phyloP scores from a whole-genome alignment of 805 yeast genomes.

The Candida nitratophila region DNA sequence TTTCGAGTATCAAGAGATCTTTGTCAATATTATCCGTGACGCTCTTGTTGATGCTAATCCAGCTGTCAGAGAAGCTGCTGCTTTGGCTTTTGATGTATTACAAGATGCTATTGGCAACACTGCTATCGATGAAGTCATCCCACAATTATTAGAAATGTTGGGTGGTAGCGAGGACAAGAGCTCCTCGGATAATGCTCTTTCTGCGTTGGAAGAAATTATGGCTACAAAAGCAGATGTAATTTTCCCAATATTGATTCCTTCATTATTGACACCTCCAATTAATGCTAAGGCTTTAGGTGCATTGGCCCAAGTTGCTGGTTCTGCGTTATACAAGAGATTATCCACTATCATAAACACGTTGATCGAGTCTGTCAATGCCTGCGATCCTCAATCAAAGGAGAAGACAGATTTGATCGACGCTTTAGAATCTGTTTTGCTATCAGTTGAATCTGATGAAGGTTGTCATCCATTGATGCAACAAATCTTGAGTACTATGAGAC shows the following conservation, averaged over 20 bases:
- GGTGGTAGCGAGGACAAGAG: conserved; percentile 36
- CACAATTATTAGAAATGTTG: conserved; percentile 68
- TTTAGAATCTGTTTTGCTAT: conserved; percentile 60
- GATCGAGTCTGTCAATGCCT: conserved; percentile 47
- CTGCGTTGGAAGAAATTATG: conserved; percentile 89
- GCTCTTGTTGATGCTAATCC: conserved; percentile 72
- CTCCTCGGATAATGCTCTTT: conserved; percentile 65
- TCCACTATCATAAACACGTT: conserved; percentile 68
- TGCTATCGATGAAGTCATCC: conserved; percentile 85
- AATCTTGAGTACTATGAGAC: conserved; percentile 65
- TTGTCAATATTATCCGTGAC: conserved; percentile 69
- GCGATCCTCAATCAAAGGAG: conserved; percentile 28
- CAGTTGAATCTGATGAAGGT: conserved; percentile 73
- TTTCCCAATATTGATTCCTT: conserved; percentile 89
- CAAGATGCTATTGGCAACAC: conserved; percentile 76
- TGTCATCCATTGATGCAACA: conserved; percentile 81
- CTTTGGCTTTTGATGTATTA: conserved; percentile 80
- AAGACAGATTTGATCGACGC: conserved; percentile 39
- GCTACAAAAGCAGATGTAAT: conserved; percentile 82
- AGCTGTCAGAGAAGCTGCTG: conserved; percentile 84
- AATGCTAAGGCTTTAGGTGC: conserved; percentile 87
- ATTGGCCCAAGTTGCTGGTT: conserved; percentile 84
- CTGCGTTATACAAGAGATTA: conserved; percentile 67
- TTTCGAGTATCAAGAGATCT: conserved; percentile 53
- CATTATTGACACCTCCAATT: conserved; percentile 74